phyloP scores from a whole-genome alignment of 2,329 filamentous ascomycete genomes.

The Dactylellina leptospora region DNA sequence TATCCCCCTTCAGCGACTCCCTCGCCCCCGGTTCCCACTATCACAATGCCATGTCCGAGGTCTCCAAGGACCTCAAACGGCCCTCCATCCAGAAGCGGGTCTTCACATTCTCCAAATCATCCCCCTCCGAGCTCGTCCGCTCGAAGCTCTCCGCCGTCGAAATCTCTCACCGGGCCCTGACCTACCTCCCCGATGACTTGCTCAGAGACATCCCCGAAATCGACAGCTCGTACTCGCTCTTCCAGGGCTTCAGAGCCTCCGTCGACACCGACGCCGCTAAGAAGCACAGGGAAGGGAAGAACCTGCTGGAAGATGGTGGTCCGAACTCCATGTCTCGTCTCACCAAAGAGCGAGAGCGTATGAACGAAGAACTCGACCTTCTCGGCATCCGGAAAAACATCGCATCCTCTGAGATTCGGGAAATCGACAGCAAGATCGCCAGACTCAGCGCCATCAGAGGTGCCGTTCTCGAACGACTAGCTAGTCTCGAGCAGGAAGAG shows the following conservation, averaged over 20 bases:
- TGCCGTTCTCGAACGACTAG: slow-evolving; percentile 87
- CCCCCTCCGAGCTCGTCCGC: slow-evolving; percentile 91
- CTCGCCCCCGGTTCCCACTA: slow-evolving; percentile 73
- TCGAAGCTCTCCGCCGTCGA: slow-evolving; percentile 88
- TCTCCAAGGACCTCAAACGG: slow-evolving; percentile 86
- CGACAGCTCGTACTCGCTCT: slow-evolving; percentile 86
- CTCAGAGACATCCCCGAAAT: slow-evolving; percentile 87
- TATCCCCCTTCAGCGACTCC: slow-evolving; percentile 71
- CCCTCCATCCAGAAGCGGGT: slow-evolving; percentile 87
- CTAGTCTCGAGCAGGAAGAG: slow-evolving; percentile 88
- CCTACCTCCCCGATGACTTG: slow-evolving; percentile 88
- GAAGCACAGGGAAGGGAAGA: slow-evolving; percentile 61
- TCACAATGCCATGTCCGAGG: slow-evolving; percentile 83
- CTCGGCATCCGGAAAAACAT: slow-evolving; percentile 94
- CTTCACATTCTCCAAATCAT: slow-evolving; percentile 88
- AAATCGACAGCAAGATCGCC: slow-evolving; percentile 95
- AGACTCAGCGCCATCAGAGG: slow-evolving; percentile 92
- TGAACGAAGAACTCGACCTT: slow-evolving; percentile 89
- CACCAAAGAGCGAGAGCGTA: slow-evolving; percentile 78
- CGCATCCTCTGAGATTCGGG: slow-evolving; percentile 93
- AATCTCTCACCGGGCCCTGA: slow-evolving; percentile 91
- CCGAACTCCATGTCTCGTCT: slow-evolving; percentile 71
- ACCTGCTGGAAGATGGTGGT: slow-evolving; percentile 52
- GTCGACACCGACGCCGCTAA: slow-evolving; percentile 71
- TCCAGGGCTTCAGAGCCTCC: slow-evolving; percentile 94